Evolutionary conservation across 371 early-diverging fungal species (phyloP), one percentile per base, ranked within the genome.

Genomic region (Rhizopus stolonifer): DNA sequence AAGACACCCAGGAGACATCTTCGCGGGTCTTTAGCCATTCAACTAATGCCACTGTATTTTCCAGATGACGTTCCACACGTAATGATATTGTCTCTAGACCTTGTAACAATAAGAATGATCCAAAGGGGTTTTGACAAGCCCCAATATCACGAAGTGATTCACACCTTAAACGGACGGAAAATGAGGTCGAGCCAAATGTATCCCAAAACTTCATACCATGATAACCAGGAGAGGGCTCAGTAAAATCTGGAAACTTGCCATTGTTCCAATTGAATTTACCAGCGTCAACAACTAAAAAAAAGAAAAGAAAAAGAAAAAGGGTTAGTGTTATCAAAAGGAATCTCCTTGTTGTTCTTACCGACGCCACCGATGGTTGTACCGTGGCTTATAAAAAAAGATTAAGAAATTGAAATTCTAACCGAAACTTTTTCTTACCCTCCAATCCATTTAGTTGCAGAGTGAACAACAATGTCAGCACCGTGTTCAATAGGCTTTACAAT

Each of bases 391-490:
- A 34, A 49, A 21, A 34, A 46, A 25, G 14, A 9, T 22, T 32
- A 25, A 36, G 4, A 36, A 8, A 36, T 50, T 9, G 44, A 39
- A 42, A 19, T 29, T 18, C 29, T 44, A 15, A 15, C n/a, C n/a
- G n/a, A 18, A 18, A 42, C 19, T 24, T 32, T 17, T 3, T 19
- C 53, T 55, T 71, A 71, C 72, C 72, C 72, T 22, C 88, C 88
- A 45, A 91, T 88, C 94, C 95, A 95, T 73, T 93, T 93, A 26
- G 94, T 94, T 11, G 94, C 89, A 29, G 91, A 91, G 46, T 88
- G 88, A 14, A 90, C 86, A 45, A 95, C 86, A 63, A 95, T 93
- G 71, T 95, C 93, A 18, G 95, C 95, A 49, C 93, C 94, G 65
- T 92, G 86, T 15, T 89, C 87, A 58, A 95, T 85, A 14, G 95